Conservation (phyloP, 2,329 filamentous ascomycete genomes). For the Neonectria ditissima region DNA sequence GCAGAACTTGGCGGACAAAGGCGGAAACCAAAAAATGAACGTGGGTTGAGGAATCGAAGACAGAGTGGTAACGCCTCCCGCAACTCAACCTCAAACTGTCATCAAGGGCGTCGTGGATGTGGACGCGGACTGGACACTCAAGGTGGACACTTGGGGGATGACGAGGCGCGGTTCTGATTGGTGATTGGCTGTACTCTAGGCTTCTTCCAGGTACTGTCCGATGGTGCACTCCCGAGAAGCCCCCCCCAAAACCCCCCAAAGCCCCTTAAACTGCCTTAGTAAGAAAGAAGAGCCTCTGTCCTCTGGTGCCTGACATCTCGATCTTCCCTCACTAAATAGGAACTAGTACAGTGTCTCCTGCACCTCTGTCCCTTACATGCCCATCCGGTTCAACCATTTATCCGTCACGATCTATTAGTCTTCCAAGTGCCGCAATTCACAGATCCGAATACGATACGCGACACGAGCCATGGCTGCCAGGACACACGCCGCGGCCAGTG, state of each 20-base stretch:
- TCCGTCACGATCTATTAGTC: slow-evolving; percentile 21
- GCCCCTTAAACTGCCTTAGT: background rate
- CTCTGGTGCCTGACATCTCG: background rate
- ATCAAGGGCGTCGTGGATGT: slow-evolving; percentile 20
- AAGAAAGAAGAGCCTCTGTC: too few relatives aligned
- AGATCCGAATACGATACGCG: slow-evolving; percentile 24
- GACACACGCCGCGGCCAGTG: background rate
- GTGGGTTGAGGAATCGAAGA: slow-evolving; percentile 12
- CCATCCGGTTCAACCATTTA: slow-evolving; percentile 29
- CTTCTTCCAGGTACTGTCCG: background rate
- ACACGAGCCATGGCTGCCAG: background rate
- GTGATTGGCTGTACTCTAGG: slow-evolving; percentile 8
- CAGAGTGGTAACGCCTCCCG: slow-evolving; percentile 20
- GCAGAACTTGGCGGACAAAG: slow-evolving; percentile 10
- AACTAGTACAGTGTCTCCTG: too few relatives aligned
- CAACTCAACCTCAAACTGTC: slow-evolving; percentile 30
- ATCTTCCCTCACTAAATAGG: slow-evolving; percentile 3
- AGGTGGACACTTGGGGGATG: slow-evolving; percentile 16
- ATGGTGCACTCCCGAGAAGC: background rate
- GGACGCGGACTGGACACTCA: slow-evolving; percentile 11
- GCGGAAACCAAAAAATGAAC: slow-evolving; percentile 12
- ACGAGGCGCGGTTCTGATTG: slow-evolving; percentile 15
- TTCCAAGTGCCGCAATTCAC: background rate
- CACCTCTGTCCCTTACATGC: background rate
- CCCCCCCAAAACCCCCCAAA: background rate